phyloP scores from a whole-genome alignment of 441 rosid genomes.

The Adansonia rubrostipa region DNA sequence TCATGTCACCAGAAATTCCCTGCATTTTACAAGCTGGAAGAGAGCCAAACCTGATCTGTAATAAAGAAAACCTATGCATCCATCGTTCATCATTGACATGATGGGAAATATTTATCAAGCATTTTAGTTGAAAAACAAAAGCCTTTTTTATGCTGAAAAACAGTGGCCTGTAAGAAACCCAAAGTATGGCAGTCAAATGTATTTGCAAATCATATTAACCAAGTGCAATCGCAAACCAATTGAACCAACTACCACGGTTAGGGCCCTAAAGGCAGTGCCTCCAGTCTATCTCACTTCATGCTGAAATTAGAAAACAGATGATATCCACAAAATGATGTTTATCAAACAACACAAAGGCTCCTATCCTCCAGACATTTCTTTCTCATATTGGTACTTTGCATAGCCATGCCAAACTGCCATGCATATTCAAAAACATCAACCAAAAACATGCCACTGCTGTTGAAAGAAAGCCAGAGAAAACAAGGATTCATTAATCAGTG shows the following conservation, averaged over 20 bases:
- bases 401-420: neutral
- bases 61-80: constrained; percentile 17
- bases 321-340: neutral
- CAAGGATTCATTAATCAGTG: neutral
- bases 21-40: constrained; percentile 44
- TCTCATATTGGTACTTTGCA: neutral
- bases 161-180: neutral
- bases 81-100: constrained; percentile 20
- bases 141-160: constrained; percentile 11
- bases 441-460: neutral
- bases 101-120: neutral
- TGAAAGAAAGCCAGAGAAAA: neutral
- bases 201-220: constrained; percentile 11
- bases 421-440: neutral
- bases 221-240: constrained; percentile 12
- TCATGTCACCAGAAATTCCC: constrained; percentile 71
- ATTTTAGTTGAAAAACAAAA: neutral
- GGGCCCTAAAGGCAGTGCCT: neutral
- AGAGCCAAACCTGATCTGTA: constrained; percentile 27
- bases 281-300: neutral
- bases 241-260: constrained; percentile 10
- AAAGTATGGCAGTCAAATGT: constrained; percentile 9
- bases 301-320: neutral
- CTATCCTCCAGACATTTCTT: neutral
- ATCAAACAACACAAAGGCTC: constrained; percentile 3